Base-by-base conservation (phyloP, 2,329 filamentous ascomycete genomes). In the Diplodia seriata region DNA sequence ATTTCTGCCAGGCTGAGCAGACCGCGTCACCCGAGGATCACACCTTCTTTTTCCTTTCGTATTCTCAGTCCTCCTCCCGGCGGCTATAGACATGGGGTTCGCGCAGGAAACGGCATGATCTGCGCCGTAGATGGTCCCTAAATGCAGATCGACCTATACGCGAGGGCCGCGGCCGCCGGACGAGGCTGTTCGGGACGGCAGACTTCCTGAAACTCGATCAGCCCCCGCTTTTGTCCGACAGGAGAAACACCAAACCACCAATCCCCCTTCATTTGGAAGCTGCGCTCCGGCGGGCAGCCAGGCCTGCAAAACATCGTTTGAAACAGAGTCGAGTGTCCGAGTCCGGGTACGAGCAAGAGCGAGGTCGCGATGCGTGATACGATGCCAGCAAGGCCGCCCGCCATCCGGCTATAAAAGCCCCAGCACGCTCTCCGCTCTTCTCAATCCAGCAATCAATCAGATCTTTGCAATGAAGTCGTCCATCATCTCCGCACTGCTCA, bases 221-320 rank as follows among this genome's bases (percentile, higher is more conserved):
- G 11, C 50, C 57, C 40, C 57, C 43, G 57, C 57, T 62, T 62
- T 62, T 62, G 57, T 50, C 57, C 43, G 43, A 51, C 40, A 61
- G 59, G 59, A 63, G 59, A 63, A 51, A 63, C 59, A 61, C 50
- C 59, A 63, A 63, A 63, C 31, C 59, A 63, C 59, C 59, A 63
- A 63, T 63, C 59, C 47, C 14, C 33, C 55, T 29, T 8, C 36
- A 11, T 4, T 3, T 15, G 11, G 47, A 51, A 26, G 6, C 29
- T n/a, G 11, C n/a, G 11, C 59, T 63, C 59, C 59, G 59, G 59
- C 47, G 59, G 59, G 59, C 59, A 29, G 12, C 43, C 18, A 14
- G 29, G 43, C 15, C 18, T 61, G 26, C 56, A 49, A 59, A 59
- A 50, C 47, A 31, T 14, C 8, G 15, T 26, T 20, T 63, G 59